phyloP scores from a whole-genome alignment of 768 basidiomycete genomes.

The Cystobasidium tubakii region DNA sequence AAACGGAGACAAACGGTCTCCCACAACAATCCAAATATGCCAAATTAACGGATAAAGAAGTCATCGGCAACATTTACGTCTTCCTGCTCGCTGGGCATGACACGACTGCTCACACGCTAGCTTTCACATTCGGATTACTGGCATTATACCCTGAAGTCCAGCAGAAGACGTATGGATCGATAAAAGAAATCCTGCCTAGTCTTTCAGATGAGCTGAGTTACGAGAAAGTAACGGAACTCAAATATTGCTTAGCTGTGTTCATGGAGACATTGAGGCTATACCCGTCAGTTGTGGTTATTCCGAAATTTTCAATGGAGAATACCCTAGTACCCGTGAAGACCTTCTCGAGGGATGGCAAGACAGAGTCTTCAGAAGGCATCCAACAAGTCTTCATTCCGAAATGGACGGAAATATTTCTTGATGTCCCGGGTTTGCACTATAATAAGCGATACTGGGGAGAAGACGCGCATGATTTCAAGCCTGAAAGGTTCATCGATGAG shows the following conservation, averaged over 20 bases:
- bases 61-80: constrained; percentile 39
- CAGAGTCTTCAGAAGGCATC: background rate
- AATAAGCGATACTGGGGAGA: constrained; percentile 27
- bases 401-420: constrained; percentile 1
- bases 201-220: constrained; percentile 1
- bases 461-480: constrained; percentile 19
- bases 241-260: constrained; percentile 39
- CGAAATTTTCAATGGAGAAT: constrained; percentile 38
- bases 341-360: constrained; percentile 21
- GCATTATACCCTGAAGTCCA: constrained; percentile 46
- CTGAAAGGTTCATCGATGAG: constrained; percentile 25
- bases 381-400: constrained; percentile 21
- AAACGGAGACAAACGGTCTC: constrained; percentile 12
- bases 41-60: constrained; percentile 17
- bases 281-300: constrained; percentile 38
- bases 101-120: constrained; percentile 46
- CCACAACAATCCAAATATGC: constrained; percentile 29
- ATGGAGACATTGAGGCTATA: constrained; percentile 39
- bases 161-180: constrained; percentile 36
- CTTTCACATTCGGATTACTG: constrained; percentile 44
- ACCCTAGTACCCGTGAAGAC: constrained; percentile 28
- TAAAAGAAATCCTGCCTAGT: constrained; percentile 27
- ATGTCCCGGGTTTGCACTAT: constrained; percentile 31
- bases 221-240: constrained; percentile 1
- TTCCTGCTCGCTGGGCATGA: constrained; percentile 48